Evolutionary conservation across 345 rosid genomes (phyloP), one percentile per base, ranked within the genome.

Genomic region (Citrus mangshanensis): DNA sequence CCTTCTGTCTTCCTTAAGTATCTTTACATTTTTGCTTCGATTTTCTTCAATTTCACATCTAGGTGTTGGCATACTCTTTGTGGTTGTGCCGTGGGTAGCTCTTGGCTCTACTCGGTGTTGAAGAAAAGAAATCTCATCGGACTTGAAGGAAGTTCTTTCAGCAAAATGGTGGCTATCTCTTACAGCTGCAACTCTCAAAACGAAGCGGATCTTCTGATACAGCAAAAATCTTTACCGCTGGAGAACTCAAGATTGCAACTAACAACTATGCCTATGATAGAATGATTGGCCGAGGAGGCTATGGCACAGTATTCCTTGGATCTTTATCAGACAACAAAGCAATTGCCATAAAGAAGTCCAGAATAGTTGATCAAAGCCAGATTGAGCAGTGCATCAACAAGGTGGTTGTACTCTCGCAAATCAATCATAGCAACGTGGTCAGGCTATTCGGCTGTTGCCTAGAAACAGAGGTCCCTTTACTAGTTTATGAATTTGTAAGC

Each of bases 231-330:
- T 69, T 82, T 34, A 58, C 81, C 0, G 79, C 42, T 32, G 71
- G 72, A 32, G 80, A 76, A 68, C 70, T 79, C n/a, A 59, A 75
- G 40, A 76, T 65, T 56, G 82, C 85, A 12, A 82, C 85, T 2
- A 60, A 72, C 60, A 79, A 70, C 65, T 83, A 65, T 58, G 64
- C 64, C n/a, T 71, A 77, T 16, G 67, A 27, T 7, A 60, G 35
- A 74, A 34, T 79, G 9, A 42, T 83, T 12, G 85, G 85, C 2
- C 70, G 71, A 76, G 85, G 87, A 54, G 85, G 89, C 51, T 81
- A 81, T 22, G 40, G 9, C 40, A 37, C 40, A 37, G 40, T 37
- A 1, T 84, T 76, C 18, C 76, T 64, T 60, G 71, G 81, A 61
- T 51, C 10, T 19, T 49, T 79, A 77, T 13, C 58, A 56, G 82